These are phyloP conservation scores for Trichoderma parareesei DNA, from an alignment of 495 filamentous ascomycete genomes.

Conservation along the genomic window DNA sequence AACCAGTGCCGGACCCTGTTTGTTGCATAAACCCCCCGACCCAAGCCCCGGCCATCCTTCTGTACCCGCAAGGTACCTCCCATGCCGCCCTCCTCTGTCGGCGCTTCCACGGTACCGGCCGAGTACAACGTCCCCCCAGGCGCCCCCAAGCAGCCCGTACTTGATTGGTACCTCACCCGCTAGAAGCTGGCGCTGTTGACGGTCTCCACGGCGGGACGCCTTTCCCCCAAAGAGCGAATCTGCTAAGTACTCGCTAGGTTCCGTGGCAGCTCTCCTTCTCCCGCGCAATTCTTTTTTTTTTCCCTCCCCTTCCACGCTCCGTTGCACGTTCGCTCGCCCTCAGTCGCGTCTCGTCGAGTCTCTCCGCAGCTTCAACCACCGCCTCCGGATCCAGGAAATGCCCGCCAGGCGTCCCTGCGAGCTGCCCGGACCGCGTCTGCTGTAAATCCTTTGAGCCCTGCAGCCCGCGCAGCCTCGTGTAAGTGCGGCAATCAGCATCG, in stretches of 20 bases:
- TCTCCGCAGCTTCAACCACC: background rate
- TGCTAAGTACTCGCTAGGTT: background rate
- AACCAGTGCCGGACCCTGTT: too few relatives aligned
- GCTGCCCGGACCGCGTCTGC: slow-evolving; percentile 9
- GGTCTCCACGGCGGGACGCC: slow-evolving; percentile 5
- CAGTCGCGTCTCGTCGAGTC: slow-evolving; percentile 1
- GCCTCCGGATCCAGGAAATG: slow-evolving; percentile 1
- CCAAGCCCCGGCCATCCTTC: too few relatives aligned
- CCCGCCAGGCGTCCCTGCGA: background rate
- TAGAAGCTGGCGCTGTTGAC: background rate
- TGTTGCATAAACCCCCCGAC: too few relatives aligned
- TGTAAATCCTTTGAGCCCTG: background rate
- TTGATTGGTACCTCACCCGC: background rate
- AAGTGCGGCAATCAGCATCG: background rate
- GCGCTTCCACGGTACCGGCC: background rate
- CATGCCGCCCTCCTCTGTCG: background rate
- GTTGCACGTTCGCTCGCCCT: slow-evolving; percentile 11
- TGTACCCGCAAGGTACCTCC: background rate
- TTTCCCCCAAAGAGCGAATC: background rate
- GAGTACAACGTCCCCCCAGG: background rate
- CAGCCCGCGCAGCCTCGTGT: slow-evolving; percentile 4
- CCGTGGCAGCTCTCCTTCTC: slow-evolving; percentile 5
- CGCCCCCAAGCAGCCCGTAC: background rate
- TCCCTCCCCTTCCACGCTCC: background rate
- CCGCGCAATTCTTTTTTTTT: slow-evolving; percentile 11